Percentiles rank a stretch among this genome's conserved stretches.
Evolutionary conservation across 179 eudicot species (phyloP).

Genomic region (Silene vulgaris): DNA sequence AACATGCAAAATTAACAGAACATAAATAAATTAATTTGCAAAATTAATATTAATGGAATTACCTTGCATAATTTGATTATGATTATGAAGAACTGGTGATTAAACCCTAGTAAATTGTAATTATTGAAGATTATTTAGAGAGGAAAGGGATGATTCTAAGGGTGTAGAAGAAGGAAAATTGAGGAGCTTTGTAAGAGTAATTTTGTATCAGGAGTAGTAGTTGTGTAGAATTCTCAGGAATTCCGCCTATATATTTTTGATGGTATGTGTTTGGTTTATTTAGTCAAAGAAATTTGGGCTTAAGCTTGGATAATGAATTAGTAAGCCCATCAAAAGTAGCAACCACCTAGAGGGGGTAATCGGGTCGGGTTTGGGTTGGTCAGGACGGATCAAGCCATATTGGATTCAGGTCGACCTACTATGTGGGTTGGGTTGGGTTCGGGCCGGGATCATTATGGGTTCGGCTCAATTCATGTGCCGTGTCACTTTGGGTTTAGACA

Average conservation of each 20-base stretch:
- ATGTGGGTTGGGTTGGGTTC: too few relatives aligned
- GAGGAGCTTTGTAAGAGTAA: background rate
- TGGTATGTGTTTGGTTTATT: background rate
- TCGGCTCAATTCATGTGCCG: too few relatives aligned
- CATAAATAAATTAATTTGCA: background rate
- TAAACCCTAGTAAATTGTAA: background rate
- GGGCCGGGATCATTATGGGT: too few relatives aligned
- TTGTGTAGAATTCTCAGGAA: background rate
- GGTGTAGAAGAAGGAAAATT: background rate
- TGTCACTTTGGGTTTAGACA: too few relatives aligned
- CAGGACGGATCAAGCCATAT: too few relatives aligned
- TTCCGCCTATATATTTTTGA: background rate
- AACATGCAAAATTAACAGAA: background rate
- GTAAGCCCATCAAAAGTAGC: too few relatives aligned
- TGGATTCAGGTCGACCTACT: too few relatives aligned
- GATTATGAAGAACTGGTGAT: background rate
- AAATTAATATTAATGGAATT: background rate
- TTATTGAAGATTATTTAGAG: background rate
- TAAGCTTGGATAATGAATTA: too few relatives aligned
- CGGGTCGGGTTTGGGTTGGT: too few relatives aligned
- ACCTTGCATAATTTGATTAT: conserved; percentile 7
- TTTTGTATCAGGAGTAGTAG: background rate
- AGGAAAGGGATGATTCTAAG: background rate
- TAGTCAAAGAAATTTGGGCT: background rate
- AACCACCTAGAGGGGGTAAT: too few relatives aligned